Base-by-base conservation (phyloP, 2,329 filamentous ascomycete species). In the Trichoderma koningii region DNA sequence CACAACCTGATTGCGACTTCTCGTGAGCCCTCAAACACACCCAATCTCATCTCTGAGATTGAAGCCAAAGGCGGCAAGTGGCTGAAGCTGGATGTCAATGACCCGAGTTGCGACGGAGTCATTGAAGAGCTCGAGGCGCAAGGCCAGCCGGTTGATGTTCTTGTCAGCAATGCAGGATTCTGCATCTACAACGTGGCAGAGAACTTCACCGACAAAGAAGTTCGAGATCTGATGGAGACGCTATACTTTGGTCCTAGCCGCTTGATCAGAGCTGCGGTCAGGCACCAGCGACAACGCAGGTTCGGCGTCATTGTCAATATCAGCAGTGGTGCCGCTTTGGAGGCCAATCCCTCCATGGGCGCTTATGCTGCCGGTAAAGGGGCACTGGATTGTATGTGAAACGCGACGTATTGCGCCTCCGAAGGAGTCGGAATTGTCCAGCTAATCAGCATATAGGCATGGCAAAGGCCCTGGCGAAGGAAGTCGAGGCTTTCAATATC, bases 91-190 rank as follows among this genome's bases (percentile, higher is more conserved):
- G 38, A 62, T n/a, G 59, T 62, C n/a, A 53, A 62, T 10, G 48
- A 52, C 12, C 1, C 17, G 3, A 9, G 45, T 3, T 62, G 59
- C 38, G 59, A 34, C 7, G 53, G 45, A 42, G 48, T 45, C 0
- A 17, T 62, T 34, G 47, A 53, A n/a, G 48, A 44, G 14, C 59
- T 62, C 30, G 59, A 62, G 14, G 41, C 17, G 5, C 34, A 28
- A 17, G 48, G 59, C 5, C 59, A 62, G 14, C 15, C 14, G 4
- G n/a, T 62, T 17, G 59, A 62, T 34, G 59, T 62, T 44, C 59
- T 62, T 4, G 59, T 62, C 5, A 62, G 34, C 26, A 62, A 62
- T n/a, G 59, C 59, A 3, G 59, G 59, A 19, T 62, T 53, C n/a
- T 62, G 59, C 26, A 62, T 62, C 1, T 53, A 62, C 26, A 62